These are phyloP conservation scores for Bonia amplexicaulis DNA, from an alignment of 176 grass and related monocot species.

Conservation along the genomic window DNA sequence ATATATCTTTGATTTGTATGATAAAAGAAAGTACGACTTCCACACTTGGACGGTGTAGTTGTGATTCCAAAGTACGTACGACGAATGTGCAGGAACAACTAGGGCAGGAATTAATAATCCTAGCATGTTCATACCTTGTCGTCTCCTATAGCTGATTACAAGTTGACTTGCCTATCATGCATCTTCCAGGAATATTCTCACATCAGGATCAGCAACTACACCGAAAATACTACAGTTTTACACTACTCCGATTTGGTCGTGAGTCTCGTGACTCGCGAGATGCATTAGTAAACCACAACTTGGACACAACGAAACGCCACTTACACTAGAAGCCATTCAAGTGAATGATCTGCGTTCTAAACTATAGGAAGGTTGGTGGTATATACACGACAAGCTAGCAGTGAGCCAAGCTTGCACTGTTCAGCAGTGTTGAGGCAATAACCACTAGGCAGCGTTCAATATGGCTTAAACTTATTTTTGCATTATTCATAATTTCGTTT, in stretches of 20 bases:
- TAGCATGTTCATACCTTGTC: conserved; percentile 26
- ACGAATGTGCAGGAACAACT: neutral
- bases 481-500: too few relatives aligned
- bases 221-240: neutral
- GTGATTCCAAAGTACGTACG: neutral
- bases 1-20: too few relatives aligned
- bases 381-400: neutral
- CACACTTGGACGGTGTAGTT: too few relatives aligned
- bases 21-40: too few relatives aligned
- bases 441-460: too few relatives aligned
- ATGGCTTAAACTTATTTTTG: too few relatives aligned
- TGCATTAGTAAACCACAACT: conserved; percentile 22
- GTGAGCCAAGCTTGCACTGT: conserved; percentile 11
- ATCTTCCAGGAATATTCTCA: conserved; percentile 21
- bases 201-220: neutral
- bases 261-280: conserved; percentile 6
- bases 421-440: conserved; percentile 17
- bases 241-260: neutral
- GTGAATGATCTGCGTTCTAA: neutral
- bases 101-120: neutral
- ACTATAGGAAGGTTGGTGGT: neutral
- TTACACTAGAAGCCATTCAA: neutral
- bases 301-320: neutral
- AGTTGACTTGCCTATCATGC: conserved; percentile 16
- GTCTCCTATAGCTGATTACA: neutral